Base-by-base conservation (phyloP, 768 basidiomycete species). In the Bullera alba region DNA sequence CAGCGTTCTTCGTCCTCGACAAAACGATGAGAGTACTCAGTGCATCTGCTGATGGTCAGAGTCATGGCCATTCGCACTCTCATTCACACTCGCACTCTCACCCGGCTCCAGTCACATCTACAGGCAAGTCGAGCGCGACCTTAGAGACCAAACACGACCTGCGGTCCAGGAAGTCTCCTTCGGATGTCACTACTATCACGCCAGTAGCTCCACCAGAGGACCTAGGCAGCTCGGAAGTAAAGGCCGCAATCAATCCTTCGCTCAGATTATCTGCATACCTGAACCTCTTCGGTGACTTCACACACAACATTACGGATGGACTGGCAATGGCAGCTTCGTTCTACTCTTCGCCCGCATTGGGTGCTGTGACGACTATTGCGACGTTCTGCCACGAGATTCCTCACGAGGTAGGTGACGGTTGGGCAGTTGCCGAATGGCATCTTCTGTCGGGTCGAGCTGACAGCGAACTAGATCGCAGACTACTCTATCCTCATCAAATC, bases 381-480 rank as follows among this genome's bases (percentile, higher is more conserved):
- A 92, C 89, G 67, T 93, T 92, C 65, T 87, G 87, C 2, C 88
- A 93, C 70, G 89, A 93, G 73, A 92, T 93, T 46, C 90, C 90
- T 16, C 89, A 93, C 65, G 88, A 93, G 54, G 68, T 67, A 41
- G 48, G 59, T 54, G n/a, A 7, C n/a, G n/a, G n/a, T n/a, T n/a
- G 3, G 14, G 21, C 10, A 15, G 17, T 7, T 4, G 34, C 12
- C 17, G 21, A n/a, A 8, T 12, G 5, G 38, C 27, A 17, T 17
- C 23, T n/a, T 15, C 8, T 23, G n/a, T 25, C 42, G 28, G 23
- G 17, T 23, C n/a, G n/a, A n/a, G 23, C 21, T 34, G 22, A 22
- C 35, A 37, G n/a, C 41, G 42, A 34, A 49, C 32, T 26, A 70
- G 77, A 92, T 93, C 55, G 90, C 89, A n/a, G 90, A 92, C 70